A percentile compares a stretch with the other conserved stretches of the same genome.
phyloP scores from a whole-genome alignment of 331 rosid genomes.

The Quercus lobata region DNA sequence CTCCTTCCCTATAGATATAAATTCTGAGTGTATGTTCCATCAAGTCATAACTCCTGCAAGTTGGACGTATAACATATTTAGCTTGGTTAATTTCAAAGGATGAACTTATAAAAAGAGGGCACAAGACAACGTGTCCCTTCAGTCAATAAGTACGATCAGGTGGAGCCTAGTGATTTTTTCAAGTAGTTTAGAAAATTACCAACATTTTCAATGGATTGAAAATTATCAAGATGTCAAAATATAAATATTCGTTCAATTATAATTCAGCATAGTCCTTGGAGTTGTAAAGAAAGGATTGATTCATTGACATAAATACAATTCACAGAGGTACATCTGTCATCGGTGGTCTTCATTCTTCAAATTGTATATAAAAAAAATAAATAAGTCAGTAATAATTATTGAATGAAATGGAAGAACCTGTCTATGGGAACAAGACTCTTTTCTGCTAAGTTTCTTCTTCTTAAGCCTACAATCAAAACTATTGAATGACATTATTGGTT shows the following conservation, averaged over 20 bases:
- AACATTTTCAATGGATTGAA: background rate
- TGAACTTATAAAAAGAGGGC: background rate
- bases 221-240: background rate
- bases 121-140: background rate
- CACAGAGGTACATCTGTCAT: no score
- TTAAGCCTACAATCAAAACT: background rate
- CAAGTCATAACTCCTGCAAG: conserved; percentile 78
- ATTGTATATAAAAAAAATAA: no score
- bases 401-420: background rate
- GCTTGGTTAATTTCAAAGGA: background rate
- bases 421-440: no score
- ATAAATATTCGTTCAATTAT: background rate
- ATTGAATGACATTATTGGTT: background rate
- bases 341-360: no score
- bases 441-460: background rate
- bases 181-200: background rate
- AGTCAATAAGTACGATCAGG: background rate
- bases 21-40: conserved; percentile 78
- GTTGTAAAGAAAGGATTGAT: background rate
- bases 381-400: no score
- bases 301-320: no score
- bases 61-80: background rate
- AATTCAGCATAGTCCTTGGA: background rate
- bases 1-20: conserved; percentile 75
- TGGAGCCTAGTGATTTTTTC: background rate